These are phyloP conservation scores for Sarcomyxa edulis DNA, from an alignment of 768 basidiomycete species.

Conservation along the genomic window DNA sequence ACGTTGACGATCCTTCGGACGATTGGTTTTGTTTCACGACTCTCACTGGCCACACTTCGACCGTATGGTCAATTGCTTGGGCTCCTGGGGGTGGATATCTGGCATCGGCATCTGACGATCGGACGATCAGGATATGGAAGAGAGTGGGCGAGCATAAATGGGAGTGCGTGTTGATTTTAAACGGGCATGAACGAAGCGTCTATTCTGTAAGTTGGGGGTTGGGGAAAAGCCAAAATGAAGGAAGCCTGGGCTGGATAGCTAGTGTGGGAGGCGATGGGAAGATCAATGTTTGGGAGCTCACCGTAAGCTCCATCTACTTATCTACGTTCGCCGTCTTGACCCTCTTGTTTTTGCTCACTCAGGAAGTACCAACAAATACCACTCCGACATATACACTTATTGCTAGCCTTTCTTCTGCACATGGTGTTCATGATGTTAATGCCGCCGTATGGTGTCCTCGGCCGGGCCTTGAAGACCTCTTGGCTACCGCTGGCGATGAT, in stretches of 20 bases:
- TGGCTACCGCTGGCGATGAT: conserved; percentile 88
- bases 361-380: conserved; percentile 19
- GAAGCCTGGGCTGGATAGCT: conserved; percentile 76
- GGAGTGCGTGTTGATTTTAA: conserved; percentile 54
- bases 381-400: conserved; percentile 43
- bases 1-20: conserved; percentile 87
- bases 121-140: conserved; percentile 82
- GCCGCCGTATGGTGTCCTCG: conserved; percentile 79
- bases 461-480: conserved; percentile 52
- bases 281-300: conserved; percentile 77
- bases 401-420: conserved; percentile 56
- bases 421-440: conserved; percentile 85
- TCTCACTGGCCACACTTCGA: conserved; percentile 74
- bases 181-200: conserved; percentile 69
- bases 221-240: conserved; percentile 29
- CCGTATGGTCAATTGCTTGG: conserved; percentile 90
- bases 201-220: conserved; percentile 74
- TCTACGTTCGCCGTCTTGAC: conserved; percentile 3
- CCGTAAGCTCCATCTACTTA: conserved; percentile 31
- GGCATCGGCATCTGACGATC: conserved; percentile 84
- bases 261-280: conserved; percentile 83
- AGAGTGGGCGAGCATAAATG: conserved; percentile 57
- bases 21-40: conserved; percentile 92
- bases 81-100: conserved; percentile 74
- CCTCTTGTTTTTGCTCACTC: not conserved